Evolutionary conservation across 1,139 yeast species (phyloP).

Genomic region (Protomyces lactucae-debilis): DNA sequence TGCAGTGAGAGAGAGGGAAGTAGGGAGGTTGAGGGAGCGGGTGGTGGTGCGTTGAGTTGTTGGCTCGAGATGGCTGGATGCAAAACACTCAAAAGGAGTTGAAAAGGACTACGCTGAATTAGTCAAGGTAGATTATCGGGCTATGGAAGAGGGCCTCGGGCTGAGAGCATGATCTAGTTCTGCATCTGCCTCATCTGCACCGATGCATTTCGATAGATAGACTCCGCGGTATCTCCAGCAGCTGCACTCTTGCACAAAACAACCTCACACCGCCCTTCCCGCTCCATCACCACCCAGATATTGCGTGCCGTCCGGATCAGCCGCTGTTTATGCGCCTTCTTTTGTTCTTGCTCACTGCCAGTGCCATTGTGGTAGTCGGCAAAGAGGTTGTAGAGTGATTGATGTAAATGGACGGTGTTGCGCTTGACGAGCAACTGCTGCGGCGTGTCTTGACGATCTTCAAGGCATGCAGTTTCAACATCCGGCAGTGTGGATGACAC

Average conservation of each 20-base stretch:
- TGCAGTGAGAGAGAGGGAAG: neutral
- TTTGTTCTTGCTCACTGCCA: neutral
- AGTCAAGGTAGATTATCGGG: no score
- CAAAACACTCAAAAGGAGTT: neutral
- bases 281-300: conserved; percentile 7
- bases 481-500: conserved; percentile 5
- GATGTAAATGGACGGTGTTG: conserved; percentile 18
- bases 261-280: conserved; percentile 5
- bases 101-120: no score
- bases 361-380: neutral
- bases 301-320: conserved; percentile 1
- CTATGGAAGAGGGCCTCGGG: no score
- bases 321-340: neutral
- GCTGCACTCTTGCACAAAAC: conserved; percentile 5
- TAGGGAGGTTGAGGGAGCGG: neutral
- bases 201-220: neutral
- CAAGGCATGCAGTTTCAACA: neutral
- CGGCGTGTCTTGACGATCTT: neutral
- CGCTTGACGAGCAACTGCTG: conserved; percentile 1
- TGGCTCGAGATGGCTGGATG: neutral
- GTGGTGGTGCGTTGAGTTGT: neutral
- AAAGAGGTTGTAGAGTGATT: neutral
- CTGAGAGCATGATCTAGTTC: no score
- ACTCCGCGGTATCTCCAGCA: conserved; percentile 16
- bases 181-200: neutral